Evolutionary conservation across 2,329 filamentous ascomycete species (phyloP).

Genomic region (Monosporascus sp.): DNA sequence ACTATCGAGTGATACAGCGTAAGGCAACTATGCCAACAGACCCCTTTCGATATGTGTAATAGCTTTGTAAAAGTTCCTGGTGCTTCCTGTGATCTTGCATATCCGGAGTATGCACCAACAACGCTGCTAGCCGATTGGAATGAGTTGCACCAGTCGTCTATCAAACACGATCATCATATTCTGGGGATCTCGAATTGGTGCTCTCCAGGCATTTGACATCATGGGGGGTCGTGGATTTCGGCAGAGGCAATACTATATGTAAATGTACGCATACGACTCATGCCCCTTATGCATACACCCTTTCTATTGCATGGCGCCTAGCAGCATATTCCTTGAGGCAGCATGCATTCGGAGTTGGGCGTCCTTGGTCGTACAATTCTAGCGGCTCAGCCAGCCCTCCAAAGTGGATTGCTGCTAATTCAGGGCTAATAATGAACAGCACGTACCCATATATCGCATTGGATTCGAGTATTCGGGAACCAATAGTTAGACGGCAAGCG

Average conservation of each 20-base stretch:
- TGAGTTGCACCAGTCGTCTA: conserved; percentile 7
- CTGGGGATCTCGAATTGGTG: conserved; percentile 9
- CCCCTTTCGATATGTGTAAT: conserved; percentile 4
- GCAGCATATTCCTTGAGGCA: conserved; percentile 17
- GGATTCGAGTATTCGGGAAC: background rate
- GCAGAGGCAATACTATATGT: conserved; percentile 13
- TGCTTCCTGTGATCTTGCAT: conserved; percentile 18
- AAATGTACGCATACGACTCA: conserved; percentile 8
- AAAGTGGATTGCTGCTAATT: conserved; percentile 10
- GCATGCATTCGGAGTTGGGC: conserved; percentile 21
- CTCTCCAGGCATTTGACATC: conserved; percentile 16
- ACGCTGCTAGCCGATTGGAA: conserved; percentile 8
- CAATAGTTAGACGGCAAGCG: background rate
- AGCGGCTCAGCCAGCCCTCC: conserved; percentile 21
- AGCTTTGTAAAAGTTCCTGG: conserved; percentile 12
- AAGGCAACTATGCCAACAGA: background rate
- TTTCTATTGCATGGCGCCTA: conserved; percentile 1
- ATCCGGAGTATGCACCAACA: conserved; percentile 12
- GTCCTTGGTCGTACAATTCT: conserved; percentile 20
- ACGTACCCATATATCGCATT: conserved; percentile 1
- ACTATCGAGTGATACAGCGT: background rate
- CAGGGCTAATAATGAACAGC: conserved; percentile 5
- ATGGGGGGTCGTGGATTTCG: conserved; percentile 8
- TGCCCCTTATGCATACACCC: conserved; percentile 2
- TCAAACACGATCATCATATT: conserved; percentile 11